These are phyloP conservation scores for Lasiodiplodia sp. DNA, from an alignment of 2,329 filamentous ascomycete species.

Conservation along the genomic window DNA sequence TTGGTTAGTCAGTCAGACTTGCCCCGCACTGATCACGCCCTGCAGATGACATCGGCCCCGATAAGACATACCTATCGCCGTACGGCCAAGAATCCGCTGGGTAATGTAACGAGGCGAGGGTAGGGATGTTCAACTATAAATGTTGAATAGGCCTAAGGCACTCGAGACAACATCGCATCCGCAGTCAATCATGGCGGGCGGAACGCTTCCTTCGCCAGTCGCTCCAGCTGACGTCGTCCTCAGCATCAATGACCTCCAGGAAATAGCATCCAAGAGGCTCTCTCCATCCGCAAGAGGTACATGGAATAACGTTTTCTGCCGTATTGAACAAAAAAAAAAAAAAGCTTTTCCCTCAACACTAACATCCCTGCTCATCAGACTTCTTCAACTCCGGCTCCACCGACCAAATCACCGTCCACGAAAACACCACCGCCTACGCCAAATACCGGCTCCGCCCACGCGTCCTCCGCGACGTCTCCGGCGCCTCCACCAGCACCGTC, in stretches of 20 bases:
- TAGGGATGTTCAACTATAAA: not conserved
- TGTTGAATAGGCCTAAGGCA: not conserved
- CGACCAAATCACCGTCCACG: slow-evolving; percentile 36
- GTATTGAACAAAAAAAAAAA: too few species aligned
- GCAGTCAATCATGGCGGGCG: not conserved
- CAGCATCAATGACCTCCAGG: slow-evolving; percentile 48
- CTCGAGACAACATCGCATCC: not conserved
- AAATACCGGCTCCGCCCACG: slow-evolving; percentile 42
- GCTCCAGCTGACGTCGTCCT: slow-evolving; percentile 32
- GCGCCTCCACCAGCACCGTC: slow-evolving; percentile 45
- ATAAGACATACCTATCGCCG: not conserved
- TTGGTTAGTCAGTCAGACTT: not conserved
- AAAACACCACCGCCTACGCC: slow-evolving; percentile 41
- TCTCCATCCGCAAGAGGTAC: slow-evolving; percentile 31
- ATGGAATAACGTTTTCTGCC: not conserved
- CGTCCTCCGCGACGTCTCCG: slow-evolving; percentile 49
- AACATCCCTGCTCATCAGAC: slow-evolving; percentile 28
- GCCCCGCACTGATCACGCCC: not conserved
- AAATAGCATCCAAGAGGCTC: slow-evolving; percentile 34
- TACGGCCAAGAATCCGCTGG: not conserved
- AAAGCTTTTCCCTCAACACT: not conserved
- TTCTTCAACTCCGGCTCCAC: slow-evolving; percentile 42
- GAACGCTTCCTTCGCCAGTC: not conserved
- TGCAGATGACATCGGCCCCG: too few species aligned
- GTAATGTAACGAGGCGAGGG: not conserved